These are phyloP conservation scores for Penicillium waksmanii DNA, from an alignment of 495 filamentous ascomycete genomes.

Conservation along the genomic window DNA sequence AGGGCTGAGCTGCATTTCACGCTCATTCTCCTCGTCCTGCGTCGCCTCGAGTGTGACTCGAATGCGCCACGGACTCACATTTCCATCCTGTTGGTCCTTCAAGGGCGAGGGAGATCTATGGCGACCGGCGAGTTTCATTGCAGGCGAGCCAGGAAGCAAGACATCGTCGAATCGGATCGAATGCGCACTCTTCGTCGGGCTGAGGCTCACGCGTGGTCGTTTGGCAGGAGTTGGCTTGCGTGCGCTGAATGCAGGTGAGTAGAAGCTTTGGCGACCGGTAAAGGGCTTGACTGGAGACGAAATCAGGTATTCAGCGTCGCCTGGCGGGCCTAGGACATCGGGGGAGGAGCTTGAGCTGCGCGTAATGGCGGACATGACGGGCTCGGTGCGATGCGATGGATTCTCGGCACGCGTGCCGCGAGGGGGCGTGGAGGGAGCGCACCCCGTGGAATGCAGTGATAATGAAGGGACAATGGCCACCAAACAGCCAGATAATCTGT, in stretches of 20 bases:
- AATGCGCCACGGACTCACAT: constrained; percentile 60
- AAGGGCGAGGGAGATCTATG: constrained; percentile 42
- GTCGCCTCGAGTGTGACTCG: constrained; percentile 62
- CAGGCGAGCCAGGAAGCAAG: constrained; percentile 45
- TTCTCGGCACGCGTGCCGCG: constrained; percentile 34
- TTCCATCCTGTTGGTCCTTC: constrained; percentile 39
- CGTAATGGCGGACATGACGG: constrained; percentile 37
- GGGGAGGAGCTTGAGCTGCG: constrained; percentile 50
- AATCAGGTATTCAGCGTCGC: constrained; percentile 49
- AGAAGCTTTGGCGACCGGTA: constrained; percentile 46
- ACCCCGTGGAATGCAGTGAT: constrained; percentile 27
- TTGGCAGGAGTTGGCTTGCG: constrained; percentile 41
- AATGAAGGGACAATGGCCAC: constrained; percentile 7
- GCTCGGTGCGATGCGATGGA: constrained; percentile 24
- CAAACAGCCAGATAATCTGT: constrained; percentile 4
- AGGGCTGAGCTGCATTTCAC: constrained; percentile 32
- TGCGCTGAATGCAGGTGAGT: constrained; percentile 42
- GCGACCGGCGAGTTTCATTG: constrained; percentile 39
- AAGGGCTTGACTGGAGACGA: constrained; percentile 50
- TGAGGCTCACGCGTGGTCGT: constrained; percentile 43
- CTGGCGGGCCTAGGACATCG: constrained; percentile 50
- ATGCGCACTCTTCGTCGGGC: constrained; percentile 44
- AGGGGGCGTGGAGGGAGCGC: constrained; percentile 29
- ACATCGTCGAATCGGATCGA: constrained; percentile 52
- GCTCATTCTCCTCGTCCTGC: constrained; percentile 46